phyloP scores from a whole-genome alignment of 345 rosid genomes.

The Eucalyptus coolabah region DNA sequence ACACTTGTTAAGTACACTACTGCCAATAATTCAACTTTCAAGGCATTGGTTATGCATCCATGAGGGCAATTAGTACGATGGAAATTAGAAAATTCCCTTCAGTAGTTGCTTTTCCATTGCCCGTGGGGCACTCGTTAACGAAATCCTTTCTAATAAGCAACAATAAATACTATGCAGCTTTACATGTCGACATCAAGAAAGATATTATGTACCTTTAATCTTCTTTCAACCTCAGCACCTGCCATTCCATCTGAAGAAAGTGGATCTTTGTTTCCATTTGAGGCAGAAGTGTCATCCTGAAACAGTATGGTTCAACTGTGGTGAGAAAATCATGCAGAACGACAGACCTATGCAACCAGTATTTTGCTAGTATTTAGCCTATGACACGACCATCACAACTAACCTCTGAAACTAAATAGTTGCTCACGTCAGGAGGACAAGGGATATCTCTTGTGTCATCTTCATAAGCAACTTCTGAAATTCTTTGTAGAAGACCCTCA shows the following conservation, averaged over 20 bases:
- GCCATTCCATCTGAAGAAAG: constrained; percentile 77
- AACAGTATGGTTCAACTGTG: not conserved
- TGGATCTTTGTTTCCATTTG: constrained; percentile 61
- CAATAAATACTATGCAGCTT: not conserved
- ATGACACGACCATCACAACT: not conserved
- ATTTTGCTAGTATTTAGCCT: not conserved
- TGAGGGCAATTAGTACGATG: not conserved
- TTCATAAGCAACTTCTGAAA: constrained; percentile 71
- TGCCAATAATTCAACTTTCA: not conserved
- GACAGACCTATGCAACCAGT: not conserved
- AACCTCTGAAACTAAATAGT: constrained; percentile 86
- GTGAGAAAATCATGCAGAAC: not conserved
- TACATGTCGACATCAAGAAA: not conserved
- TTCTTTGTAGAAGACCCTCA: constrained; percentile 74
- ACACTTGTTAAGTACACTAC: not conserved
- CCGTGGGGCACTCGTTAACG: not conserved
- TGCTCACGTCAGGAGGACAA: constrained; percentile 95
- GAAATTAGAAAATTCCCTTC: not conserved
- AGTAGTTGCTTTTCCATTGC: not conserved
- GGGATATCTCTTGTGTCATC: constrained; percentile 62
- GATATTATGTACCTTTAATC: constrained; percentile 52
- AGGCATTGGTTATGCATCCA: not conserved
- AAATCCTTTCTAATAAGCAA: not conserved
- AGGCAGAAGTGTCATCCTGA: constrained; percentile 67
- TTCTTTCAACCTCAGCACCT: constrained; percentile 79